phyloP scores from a whole-genome alignment of 257 asterid species.

The Jacaranda mimosifolia region DNA sequence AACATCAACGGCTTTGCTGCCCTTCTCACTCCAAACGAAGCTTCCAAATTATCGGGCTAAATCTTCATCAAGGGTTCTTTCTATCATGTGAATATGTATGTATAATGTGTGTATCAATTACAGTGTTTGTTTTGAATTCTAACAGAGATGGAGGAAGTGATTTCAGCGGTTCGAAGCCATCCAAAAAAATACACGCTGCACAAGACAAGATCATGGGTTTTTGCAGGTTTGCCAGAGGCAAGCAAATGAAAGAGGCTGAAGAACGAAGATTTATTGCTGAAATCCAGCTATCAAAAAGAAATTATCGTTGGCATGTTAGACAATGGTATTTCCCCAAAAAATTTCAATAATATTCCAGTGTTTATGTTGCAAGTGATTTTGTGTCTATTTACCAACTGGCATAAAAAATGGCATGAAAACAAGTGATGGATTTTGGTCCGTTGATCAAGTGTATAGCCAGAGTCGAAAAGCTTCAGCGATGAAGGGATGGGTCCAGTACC shows the following conservation, averaged over 20 bases:
- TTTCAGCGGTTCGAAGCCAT: slow-evolving; percentile 66
- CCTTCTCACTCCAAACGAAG: slow-evolving; percentile 69
- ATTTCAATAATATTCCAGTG: no score
- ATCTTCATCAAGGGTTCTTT: not conserved
- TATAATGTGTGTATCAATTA: not conserved
- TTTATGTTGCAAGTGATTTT: not conserved
- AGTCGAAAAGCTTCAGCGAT: slow-evolving; percentile 77
- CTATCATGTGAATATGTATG: not conserved
- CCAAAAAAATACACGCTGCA: slow-evolving; percentile 69
- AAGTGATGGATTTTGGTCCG: not conserved
- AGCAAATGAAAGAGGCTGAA: slow-evolving; percentile 21
- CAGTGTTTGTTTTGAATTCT: not conserved
- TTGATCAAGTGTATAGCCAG: slow-evolving; percentile 87
- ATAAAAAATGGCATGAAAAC: not conserved
- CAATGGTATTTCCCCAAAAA: slow-evolving; percentile 52
- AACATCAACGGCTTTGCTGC: slow-evolving; percentile 96
- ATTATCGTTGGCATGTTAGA: slow-evolving; percentile 82
- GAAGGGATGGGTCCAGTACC: slow-evolving; percentile 77
- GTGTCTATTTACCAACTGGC: not conserved
- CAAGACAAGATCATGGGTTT: slow-evolving; percentile 96
- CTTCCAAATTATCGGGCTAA: slow-evolving; percentile 66
- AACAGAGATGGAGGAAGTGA: slow-evolving; percentile 77
- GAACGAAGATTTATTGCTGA: slow-evolving; percentile 58
- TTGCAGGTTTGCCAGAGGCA: slow-evolving; percentile 63
- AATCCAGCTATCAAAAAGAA: slow-evolving; percentile 72